Base-by-base conservation (phyloP, 2,329 filamentous ascomycete species). In the Trichoderma sp. region DNA sequence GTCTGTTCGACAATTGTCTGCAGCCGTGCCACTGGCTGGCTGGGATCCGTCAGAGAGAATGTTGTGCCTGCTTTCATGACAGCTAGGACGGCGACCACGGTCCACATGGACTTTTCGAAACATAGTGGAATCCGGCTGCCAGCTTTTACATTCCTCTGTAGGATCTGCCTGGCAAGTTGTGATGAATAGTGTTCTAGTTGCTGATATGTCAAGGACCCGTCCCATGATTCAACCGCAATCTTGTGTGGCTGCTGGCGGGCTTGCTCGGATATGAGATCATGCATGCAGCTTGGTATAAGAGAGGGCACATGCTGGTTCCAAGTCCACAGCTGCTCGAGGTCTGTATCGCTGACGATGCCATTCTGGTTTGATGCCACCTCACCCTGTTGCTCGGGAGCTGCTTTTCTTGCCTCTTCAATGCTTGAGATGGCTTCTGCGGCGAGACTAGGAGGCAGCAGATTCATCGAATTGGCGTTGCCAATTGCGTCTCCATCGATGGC, bases 91-190 rank as follows among this genome's bases (percentile, higher is more conserved):
- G 81, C 80, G 26, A 85, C 77, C 8, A 80, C 76, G 5, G 83
- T 81, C 82, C 81, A 84, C 71, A 76, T 76, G 34, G 82, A 84
- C 73, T 85, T 85, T 72, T 84, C 82, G 69, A 85, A 84, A 71
- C 82, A 84, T n/a, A 85, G 76, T 3, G 83, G 83, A n/a, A 86
- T 80, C 11, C 78, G 79, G 49, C 76, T 78, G n/a, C 82, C 83
- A 13, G 77, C 66, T 2, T 68, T 72, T 46, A 82, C 76, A 18
- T 82, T 82, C n/a, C 74, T 71, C 13, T 73, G 73, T 16, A 75
- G 70, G 1, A 86, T 77, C 67, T 81, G 76, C 5, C 73, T 73
- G 3, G 83, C 83, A 8, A 85, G 76, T 1, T 73, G 72, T 32
- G 79, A 80, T 1, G 84, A 83, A 14, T 81, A 75, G 1, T 73